These are phyloP conservation scores for Trichothecium roseum DNA, from an alignment of 2,329 filamentous ascomycete species.

Conservation along the genomic window DNA sequence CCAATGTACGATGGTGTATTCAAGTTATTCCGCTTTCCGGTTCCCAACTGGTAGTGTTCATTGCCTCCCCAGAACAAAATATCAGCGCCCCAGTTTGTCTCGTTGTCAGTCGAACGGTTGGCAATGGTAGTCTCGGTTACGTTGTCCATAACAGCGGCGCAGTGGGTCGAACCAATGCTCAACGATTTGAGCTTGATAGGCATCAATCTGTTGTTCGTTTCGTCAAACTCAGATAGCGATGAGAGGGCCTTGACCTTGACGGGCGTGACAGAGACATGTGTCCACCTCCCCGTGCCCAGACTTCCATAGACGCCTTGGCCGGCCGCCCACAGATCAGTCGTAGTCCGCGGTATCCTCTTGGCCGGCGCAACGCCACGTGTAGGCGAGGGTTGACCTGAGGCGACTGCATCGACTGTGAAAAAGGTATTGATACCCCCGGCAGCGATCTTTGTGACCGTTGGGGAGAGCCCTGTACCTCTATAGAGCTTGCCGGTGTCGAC, in stretches of 20 bases:
- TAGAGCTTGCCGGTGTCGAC: slow-evolving; percentile 67
- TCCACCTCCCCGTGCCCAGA: slow-evolving; percentile 81
- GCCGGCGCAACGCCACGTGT: slow-evolving; percentile 16
- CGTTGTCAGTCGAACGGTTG: slow-evolving; percentile 43
- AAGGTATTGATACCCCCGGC: slow-evolving; percentile 84
- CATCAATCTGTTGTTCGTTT: slow-evolving; percentile 52
- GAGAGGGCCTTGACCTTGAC: slow-evolving; percentile 76
- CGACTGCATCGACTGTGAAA: slow-evolving; percentile 69
- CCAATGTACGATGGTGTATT: slow-evolving; percentile 68
- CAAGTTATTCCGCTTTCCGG: slow-evolving; percentile 75
- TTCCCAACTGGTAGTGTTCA: slow-evolving; percentile 87
- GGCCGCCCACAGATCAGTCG: slow-evolving; percentile 69
- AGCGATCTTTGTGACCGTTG: slow-evolving; percentile 65
- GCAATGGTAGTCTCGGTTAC: slow-evolving; percentile 55
- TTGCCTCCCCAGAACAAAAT: slow-evolving; percentile 93
- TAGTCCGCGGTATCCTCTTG: slow-evolving; percentile 19
- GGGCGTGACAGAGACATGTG: slow-evolving; percentile 69
- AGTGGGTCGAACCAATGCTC: slow-evolving; percentile 71
- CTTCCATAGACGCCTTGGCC: slow-evolving; percentile 77
- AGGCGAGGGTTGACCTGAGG: slow-evolving; percentile 6
- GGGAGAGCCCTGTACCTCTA: slow-evolving; percentile 47
- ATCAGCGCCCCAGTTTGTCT: slow-evolving; percentile 82
- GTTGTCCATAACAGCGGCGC: slow-evolving; percentile 75
- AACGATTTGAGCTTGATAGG: slow-evolving; percentile 71
- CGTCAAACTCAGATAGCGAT: slow-evolving; percentile 79